Base-by-base conservation (phyloP, 495 filamentous ascomycete genomes). In the Cenococcum geophilum region DNA sequence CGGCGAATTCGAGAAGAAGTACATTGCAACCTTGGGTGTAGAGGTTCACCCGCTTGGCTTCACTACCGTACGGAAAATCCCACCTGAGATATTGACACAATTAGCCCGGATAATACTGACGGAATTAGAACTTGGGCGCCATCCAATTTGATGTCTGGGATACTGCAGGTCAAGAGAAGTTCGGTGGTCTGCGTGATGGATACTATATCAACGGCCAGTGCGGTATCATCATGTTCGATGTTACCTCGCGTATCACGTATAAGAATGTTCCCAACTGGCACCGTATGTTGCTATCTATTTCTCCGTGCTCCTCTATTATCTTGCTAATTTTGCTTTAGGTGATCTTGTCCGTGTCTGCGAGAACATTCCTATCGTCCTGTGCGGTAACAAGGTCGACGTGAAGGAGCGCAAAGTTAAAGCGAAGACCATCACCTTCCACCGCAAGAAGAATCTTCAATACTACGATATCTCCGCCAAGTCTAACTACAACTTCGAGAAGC, bases 221-320 rank as follows among this genome's bases (percentile, higher is more conserved):
- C 76, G 95, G 95, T 80, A 95, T 99, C 82, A 97, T 99, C 86
- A 99, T 99, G 95, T 99, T 99, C 79, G 95, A 99, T 76, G 95
- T 99, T 59, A 99, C 95, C 52, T 97, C 95, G 64, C 90, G 95
- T 75, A 99, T 99, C 77, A 99, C 95, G 73, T 99, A 99, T 86
- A 99, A 99, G 88, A 99, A 99, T 82, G 95, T 99, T 60, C 95
- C 95, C 76, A 97, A 97, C 88, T 99, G 95, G 95, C 95, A 99
- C 78, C 95, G 95, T 97, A 85, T 78, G 91, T 86, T 55, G 43
- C 35, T 35, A 54, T 47, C 25, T 10, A n/a, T 34, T 1, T 47
- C 10, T 23, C 8, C 32, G 20, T 20, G 11, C 25, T 20, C 5
- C 40, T n/a, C 8, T 21, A 34, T 16, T 8, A 5, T 58, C 10